These are phyloP conservation scores for Malus orientalis DNA, from an alignment of 306 rosid species.

Conservation along the genomic window DNA sequence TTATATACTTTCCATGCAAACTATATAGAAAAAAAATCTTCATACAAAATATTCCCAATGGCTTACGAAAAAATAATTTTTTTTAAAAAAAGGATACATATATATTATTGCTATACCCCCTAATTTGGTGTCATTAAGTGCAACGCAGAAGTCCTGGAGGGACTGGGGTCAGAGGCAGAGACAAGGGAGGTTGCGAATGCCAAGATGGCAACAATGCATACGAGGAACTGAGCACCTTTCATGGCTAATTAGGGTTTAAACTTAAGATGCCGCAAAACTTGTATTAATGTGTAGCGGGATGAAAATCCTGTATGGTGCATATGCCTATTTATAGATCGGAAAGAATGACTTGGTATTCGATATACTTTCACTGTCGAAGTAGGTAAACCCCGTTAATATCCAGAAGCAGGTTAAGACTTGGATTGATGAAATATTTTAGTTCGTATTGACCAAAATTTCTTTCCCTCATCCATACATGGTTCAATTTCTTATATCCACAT, in stretches of 20 bases:
- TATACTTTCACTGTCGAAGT: neutral
- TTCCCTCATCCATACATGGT: too few species aligned
- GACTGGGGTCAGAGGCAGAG: slow-evolving; percentile 4
- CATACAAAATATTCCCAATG: neutral
- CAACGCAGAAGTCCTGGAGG: slow-evolving; percentile 8
- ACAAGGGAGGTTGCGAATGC: neutral
- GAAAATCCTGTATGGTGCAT: neutral
- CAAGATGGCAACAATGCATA: neutral
- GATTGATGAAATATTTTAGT: neutral
- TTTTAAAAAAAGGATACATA: neutral
- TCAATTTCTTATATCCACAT: too few species aligned
- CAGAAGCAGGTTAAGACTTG: neutral
- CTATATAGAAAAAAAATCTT: neutral
- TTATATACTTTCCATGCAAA: neutral
- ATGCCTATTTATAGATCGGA: neutral
- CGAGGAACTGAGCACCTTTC: neutral
- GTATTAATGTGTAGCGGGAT: neutral
- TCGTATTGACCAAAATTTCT: neutral
- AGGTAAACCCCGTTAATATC: neutral
- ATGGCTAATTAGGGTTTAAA: neutral
- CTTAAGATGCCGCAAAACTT: neutral
- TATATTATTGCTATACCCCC: neutral
- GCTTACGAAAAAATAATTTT: neutral
- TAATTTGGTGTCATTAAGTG: neutral
- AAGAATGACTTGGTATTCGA: neutral